These are phyloP conservation scores for Xylaria palmicola DNA, from an alignment of 495 filamentous ascomycete genomes.

Conservation along the genomic window DNA sequence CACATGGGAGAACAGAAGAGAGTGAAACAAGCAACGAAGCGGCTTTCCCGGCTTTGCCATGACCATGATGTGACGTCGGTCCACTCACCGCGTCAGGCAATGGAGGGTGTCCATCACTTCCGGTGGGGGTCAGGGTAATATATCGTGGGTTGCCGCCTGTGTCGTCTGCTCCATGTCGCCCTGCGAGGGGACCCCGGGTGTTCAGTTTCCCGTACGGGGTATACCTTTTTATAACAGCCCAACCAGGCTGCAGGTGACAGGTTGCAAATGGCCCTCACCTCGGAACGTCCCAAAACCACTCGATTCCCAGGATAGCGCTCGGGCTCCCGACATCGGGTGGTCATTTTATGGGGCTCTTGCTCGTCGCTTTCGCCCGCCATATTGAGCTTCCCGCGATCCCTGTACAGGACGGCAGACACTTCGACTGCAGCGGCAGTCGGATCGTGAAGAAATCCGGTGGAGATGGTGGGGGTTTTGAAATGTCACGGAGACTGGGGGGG, in stretches of 20 bases:
- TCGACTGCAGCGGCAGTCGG: background rate
- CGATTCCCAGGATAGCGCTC: no score
- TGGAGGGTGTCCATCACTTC: background rate
- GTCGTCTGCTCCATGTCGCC: background rate
- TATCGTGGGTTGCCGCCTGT: background rate
- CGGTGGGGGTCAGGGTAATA: conserved; percentile 4
- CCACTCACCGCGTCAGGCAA: conserved; percentile 1
- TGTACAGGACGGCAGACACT: background rate
- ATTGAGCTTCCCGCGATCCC: background rate
- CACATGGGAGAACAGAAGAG: no score
- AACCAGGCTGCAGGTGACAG: no score
- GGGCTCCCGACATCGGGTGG: conserved; percentile 4
- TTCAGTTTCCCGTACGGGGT: no score
- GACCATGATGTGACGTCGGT: conserved; percentile 1
- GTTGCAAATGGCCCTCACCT: no score
- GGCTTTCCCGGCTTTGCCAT: background rate
- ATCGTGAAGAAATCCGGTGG: background rate
- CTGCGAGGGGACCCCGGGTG: no score
- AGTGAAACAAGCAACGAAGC: background rate
- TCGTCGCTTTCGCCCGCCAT: background rate
- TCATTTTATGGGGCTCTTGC: background rate
- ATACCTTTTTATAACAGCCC: no score
- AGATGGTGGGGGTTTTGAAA: conserved; percentile 10
- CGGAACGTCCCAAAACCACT: no score
- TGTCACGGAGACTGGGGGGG: background rate